Evolutionary conservation across 441 rosid species (phyloP), one percentile per base, ranked within the genome.

Genomic region (Populus hybrid): DNA sequence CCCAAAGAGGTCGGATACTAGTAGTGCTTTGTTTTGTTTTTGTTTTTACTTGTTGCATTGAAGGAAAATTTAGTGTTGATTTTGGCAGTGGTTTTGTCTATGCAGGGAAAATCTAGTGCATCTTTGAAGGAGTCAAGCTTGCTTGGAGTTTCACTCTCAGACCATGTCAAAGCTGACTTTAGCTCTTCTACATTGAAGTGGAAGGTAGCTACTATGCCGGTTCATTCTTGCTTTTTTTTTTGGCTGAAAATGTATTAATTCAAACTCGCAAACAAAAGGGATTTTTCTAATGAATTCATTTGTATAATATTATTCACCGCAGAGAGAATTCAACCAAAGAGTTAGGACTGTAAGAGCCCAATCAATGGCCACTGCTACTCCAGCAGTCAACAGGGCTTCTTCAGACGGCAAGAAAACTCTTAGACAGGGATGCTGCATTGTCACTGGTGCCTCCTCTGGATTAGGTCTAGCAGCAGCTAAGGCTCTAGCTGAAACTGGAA

Each of bases 401-500:
- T 69, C 84, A 11, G 93, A 85, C 1, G 88, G 91, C 50, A 96
- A 92, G 90, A 94, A 96, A 78, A 94, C 96, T 29, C 80, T 92
- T 59, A 85, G 95, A 80, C 89, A 96, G 85, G 98, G 98, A n/a
- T 83, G 85, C 74, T 97, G 93, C 42, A 68, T 96, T 18, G 74
- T 96, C 73, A 96, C 99, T 0, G 99, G 99, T 50, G 95, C 98
- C 18, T 96, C 98, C 2, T 96, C 99, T 2, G 98, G 99, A 53
- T 77, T 96, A 74, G 99, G 99, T 76, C 83, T 96, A 28, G 97
- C 98, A 69, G 79, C 96, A 3, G 97, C 98, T 16, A 96, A 93
- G 87, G 91, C 98, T 67, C 83, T 96, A 35, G 98, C 96, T 3
- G 98, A 96, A 76, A 86, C 93, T n/a, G 98, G 98, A 33, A 96